phyloP scores from a whole-genome alignment of 202 grass and related monocot genomes.

The Carex arenaria region DNA sequence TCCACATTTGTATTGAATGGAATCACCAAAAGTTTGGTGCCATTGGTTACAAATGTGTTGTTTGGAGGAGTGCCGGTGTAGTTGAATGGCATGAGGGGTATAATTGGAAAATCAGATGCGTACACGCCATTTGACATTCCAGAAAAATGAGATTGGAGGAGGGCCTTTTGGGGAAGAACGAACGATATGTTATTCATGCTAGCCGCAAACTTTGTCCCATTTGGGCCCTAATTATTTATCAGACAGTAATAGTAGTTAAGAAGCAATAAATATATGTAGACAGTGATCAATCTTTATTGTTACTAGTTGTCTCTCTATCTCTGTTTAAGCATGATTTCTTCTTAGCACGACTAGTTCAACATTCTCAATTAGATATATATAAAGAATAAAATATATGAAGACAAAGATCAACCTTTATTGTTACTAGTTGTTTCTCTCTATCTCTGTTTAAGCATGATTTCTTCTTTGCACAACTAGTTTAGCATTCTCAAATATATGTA shows the following conservation, averaged over 20 bases:
- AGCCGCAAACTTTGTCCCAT: constrained; percentile 60
- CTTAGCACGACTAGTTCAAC: background rate
- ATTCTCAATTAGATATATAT: background rate
- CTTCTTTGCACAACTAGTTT: background rate
- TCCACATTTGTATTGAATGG: constrained; percentile 49
- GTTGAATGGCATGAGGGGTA: constrained; percentile 52
- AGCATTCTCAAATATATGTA: background rate
- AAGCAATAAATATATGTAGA: background rate
- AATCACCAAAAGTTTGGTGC: constrained; percentile 55
- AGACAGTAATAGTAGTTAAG: background rate
- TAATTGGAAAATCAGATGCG: constrained; percentile 43
- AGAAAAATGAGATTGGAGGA: constrained; percentile 45
- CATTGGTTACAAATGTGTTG: constrained; percentile 59
- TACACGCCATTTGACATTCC: constrained; percentile 45
- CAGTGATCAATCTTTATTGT: background rate
- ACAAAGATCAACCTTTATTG: background rate
- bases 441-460: background rate
- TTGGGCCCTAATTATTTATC: constrained; percentile 43
- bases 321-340: background rate
- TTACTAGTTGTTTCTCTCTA: background rate
- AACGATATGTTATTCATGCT: constrained; percentile 80
- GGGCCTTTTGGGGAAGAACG: constrained; percentile 51
- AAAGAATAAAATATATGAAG: background rate
- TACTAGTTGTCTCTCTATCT: background rate
- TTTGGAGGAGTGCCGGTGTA: constrained; percentile 75